Evolutionary conservation across 1,139 yeast genomes (phyloP).

Genomic region (Pichia sp.): DNA sequence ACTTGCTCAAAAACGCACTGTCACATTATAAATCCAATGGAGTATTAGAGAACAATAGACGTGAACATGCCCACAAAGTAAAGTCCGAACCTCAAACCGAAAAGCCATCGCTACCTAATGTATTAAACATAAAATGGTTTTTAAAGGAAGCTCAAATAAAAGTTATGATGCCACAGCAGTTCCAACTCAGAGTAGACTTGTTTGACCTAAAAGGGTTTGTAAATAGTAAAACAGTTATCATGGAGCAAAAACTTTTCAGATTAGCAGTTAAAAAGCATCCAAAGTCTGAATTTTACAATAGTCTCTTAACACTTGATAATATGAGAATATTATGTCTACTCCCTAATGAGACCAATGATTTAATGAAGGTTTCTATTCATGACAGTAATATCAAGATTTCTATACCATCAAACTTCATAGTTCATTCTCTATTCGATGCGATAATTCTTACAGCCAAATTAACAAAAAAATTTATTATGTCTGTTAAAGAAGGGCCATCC

Average conservation of each 20-base stretch:
- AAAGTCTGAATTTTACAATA: constrained; percentile 2
- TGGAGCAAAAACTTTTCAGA: constrained; percentile 39
- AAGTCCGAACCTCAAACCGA: neutral
- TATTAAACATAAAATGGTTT: constrained; percentile 26
- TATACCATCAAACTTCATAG: constrained; percentile 49
- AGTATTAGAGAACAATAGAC: constrained; percentile 17
- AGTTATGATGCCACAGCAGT: constrained; percentile 42
- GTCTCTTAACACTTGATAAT: constrained; percentile 16
- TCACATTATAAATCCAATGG: constrained; percentile 35
- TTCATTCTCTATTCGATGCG: constrained; percentile 59
- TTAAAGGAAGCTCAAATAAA: constrained; percentile 31
- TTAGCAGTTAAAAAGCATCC: constrained; percentile 40
- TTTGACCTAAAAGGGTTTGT: constrained; percentile 30
- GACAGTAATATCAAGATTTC: constrained; percentile 42
- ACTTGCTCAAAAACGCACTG: constrained; percentile 46
- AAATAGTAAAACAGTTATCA: constrained; percentile 23
- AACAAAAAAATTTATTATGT: constrained; percentile 48
- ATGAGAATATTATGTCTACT: constrained; percentile 25
- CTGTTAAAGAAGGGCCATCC: constrained; percentile 40
- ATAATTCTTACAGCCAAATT: constrained; percentile 51
- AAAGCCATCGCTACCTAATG: constrained; percentile 16
- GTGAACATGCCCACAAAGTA: neutral
- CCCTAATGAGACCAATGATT: constrained; percentile 19
- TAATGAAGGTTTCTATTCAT: constrained; percentile 34
- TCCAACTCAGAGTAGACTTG: constrained; percentile 46